Evolutionary conservation across 495 filamentous ascomycete species (phyloP).

Genomic region (Penicillium cinerascens): DNA sequence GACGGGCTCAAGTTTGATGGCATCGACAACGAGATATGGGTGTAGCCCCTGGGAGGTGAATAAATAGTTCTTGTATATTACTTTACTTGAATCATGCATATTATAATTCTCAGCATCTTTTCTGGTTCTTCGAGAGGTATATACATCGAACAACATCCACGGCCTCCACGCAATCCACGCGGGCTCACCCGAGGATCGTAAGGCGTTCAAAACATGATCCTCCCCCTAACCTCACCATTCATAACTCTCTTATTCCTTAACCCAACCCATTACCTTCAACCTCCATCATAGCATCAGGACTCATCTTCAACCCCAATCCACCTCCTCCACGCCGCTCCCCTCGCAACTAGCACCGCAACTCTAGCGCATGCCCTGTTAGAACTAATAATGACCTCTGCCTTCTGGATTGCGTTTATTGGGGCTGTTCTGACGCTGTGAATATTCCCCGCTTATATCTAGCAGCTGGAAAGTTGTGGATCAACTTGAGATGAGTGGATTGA

Average conservation of each 20-base stretch:
- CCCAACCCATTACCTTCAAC: not conserved
- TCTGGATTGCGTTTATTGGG: slow-evolving; percentile 16
- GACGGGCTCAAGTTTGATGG: slow-evolving; percentile 35
- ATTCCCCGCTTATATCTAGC: too few species aligned
- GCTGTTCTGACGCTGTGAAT: slow-evolving; percentile 14
- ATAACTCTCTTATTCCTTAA: too few species aligned
- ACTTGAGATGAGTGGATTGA: not conserved
- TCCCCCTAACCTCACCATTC: not conserved
- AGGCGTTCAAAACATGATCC: not conserved
- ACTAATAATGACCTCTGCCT: slow-evolving; percentile 27
- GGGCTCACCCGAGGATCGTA: not conserved
- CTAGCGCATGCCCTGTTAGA: slow-evolving; percentile 33
- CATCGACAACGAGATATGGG: slow-evolving; percentile 28
- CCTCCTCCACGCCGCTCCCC: slow-evolving; percentile 33
- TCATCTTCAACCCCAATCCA: slow-evolving; percentile 37
- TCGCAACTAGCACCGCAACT: slow-evolving; percentile 38
- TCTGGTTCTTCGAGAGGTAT: too few species aligned
- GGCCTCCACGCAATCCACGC: not conserved
- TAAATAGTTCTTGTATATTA: not conserved
- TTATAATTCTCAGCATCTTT: too few species aligned
- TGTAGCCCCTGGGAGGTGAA: too few species aligned
- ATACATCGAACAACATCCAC: not conserved
- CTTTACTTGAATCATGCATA: not conserved
- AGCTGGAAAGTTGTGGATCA: too few species aligned
- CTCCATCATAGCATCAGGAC: slow-evolving; percentile 32